Percentiles rank a stretch among this genome's conserved stretches.
phyloP scores from a whole-genome alignment of 495 filamentous ascomycete species.

The Penicillium crystallinum region DNA sequence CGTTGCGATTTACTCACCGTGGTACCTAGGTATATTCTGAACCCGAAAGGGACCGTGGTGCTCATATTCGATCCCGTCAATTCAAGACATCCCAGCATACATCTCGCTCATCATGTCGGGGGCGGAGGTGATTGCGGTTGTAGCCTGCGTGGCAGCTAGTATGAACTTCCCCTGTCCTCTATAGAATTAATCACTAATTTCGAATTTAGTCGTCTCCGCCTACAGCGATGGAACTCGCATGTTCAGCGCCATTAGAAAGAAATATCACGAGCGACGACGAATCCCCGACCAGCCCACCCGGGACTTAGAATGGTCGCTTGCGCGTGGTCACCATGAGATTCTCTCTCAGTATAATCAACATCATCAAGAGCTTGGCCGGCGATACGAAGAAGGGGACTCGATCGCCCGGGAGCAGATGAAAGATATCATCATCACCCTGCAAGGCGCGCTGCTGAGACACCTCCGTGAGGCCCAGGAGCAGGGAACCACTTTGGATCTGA shows the following conservation, averaged over 20 bases:
- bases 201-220: conserved; percentile 30
- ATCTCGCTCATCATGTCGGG: conserved; percentile 12
- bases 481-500: conserved; percentile 30
- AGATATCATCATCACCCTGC: conserved; percentile 41
- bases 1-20: too few relatives aligned
- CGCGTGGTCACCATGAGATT: conserved; percentile 24
- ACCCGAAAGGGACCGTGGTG: not conserved
- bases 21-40: not conserved
- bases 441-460: conserved; percentile 38
- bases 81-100: not conserved
- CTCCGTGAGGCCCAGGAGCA: conserved; percentile 36
- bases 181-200: not conserved
- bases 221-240: conserved; percentile 40
- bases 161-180: not conserved
- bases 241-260: conserved; percentile 32
- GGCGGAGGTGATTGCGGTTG: conserved; percentile 29
- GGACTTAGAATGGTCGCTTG: conserved; percentile 33
- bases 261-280: conserved; percentile 22
- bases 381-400: conserved; percentile 35
- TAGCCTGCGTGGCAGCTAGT: conserved; percentile 35
- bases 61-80: not conserved
- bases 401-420: conserved; percentile 36
- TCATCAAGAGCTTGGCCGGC: conserved; percentile 23
- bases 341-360: conserved; percentile 26
- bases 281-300: conserved; percentile 6